These are phyloP conservation scores for Aspergillus diversus DNA, from an alignment of 495 filamentous ascomycete genomes.

Conservation along the genomic window DNA sequence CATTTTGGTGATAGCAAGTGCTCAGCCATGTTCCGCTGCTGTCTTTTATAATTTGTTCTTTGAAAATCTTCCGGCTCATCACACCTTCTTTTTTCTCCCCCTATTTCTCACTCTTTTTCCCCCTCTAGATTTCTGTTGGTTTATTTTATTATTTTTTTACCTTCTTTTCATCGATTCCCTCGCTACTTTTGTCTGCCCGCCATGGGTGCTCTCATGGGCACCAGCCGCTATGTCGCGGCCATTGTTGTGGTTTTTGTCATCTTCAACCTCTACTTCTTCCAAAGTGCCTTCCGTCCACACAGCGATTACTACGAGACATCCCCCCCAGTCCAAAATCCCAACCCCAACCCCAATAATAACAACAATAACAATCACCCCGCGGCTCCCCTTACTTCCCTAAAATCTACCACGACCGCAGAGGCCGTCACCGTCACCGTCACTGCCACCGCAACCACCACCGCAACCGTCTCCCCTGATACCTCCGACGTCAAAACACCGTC, in stretches of 20 bases:
- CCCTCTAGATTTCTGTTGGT: slow-evolving; percentile 52
- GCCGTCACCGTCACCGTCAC: slow-evolving; percentile 13
- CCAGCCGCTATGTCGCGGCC: slow-evolving; percentile 16
- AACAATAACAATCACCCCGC: neutral
- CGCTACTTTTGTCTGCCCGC: neutral
- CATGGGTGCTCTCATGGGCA: slow-evolving; percentile 11
- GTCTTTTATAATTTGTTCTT: neutral
- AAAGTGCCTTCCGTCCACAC: slow-evolving; percentile 13
- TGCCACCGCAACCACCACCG: slow-evolving; percentile 7
- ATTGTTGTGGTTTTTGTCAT: slow-evolving; percentile 17
- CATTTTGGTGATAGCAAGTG: neutral
- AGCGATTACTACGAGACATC: slow-evolving; percentile 10
- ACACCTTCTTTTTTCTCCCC: neutral
- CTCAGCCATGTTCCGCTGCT: neutral
- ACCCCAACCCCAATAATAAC: no score
- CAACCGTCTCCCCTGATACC: slow-evolving; percentile 8
- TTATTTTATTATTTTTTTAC: neutral
- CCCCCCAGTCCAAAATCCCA: neutral
- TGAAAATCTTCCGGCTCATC: neutral
- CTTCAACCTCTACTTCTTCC: slow-evolving; percentile 26
- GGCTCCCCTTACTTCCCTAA: slow-evolving; percentile 4
- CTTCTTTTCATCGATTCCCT: slow-evolving; percentile 3
- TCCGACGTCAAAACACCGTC: slow-evolving; percentile 1
- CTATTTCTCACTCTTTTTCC: slow-evolving; percentile 30
- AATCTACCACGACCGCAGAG: slow-evolving; percentile 1